phyloP scores from a whole-genome alignment of 2,329 filamentous ascomycete species.

The Nemania serpens region DNA sequence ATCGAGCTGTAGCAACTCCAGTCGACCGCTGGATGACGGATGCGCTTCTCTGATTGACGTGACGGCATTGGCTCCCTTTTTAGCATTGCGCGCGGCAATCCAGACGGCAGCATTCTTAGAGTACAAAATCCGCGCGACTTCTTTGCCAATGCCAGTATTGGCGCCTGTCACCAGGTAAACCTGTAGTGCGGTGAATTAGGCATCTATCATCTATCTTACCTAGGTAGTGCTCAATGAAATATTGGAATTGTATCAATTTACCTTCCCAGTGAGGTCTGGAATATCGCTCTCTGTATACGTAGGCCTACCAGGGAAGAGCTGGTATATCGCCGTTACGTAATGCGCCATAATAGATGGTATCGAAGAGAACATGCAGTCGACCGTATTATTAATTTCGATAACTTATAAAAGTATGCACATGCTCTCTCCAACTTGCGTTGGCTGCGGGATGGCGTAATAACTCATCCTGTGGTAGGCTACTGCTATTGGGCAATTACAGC shows the following conservation, averaged over 20 bases:
- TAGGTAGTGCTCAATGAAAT: not conserved
- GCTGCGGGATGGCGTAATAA: no score
- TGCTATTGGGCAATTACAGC: no score
- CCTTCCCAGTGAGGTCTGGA: slow-evolving; percentile 29
- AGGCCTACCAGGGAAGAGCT: slow-evolving; percentile 29
- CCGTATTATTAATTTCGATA: no score
- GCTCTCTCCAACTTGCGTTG: no score
- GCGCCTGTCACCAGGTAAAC: slow-evolving; percentile 37
- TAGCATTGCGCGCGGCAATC: slow-evolving; percentile 30
- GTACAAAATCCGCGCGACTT: slow-evolving; percentile 32
- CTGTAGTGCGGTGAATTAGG: slow-evolving; percentile 10
- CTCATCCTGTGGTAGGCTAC: no score
- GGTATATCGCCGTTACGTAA: slow-evolving; percentile 26
- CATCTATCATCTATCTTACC: not conserved
- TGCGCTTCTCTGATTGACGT: slow-evolving; percentile 30
- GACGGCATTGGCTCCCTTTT: slow-evolving; percentile 33
- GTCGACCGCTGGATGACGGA: slow-evolving; percentile 30
- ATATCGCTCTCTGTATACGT: slow-evolving; percentile 32
- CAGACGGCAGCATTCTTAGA: slow-evolving; percentile 36
- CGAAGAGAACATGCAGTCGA: no score
- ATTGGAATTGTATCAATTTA: not conserved
- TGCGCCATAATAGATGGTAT: slow-evolving; percentile 4
- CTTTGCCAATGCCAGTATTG: slow-evolving; percentile 35
- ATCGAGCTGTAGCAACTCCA: slow-evolving; percentile 34
- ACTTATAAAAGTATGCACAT: no score